Percentiles rank a stretch among this genome's conserved stretches.
Evolutionary conservation across 2,329 filamentous ascomycete genomes (phyloP).

Genomic region (Alternaria metachromatica): DNA sequence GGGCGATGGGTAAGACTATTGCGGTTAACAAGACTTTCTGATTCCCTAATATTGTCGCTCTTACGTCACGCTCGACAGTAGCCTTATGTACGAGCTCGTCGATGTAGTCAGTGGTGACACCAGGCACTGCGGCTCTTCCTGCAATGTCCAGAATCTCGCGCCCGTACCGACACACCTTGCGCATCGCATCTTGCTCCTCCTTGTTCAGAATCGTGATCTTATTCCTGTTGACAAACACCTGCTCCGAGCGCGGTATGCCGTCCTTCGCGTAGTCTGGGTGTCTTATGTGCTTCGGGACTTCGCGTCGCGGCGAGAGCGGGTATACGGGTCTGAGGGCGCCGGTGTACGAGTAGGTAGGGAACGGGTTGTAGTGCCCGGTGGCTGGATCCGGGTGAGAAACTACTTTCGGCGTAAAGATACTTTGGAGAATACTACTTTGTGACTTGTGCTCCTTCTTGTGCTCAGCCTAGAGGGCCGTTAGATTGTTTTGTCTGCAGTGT

Average conservation of each 20-base stretch:
- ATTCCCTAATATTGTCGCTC: constrained; percentile 39
- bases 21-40: constrained; percentile 17
- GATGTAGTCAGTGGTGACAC: constrained; percentile 93
- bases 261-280: constrained; percentile 88
- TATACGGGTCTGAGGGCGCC: constrained; percentile 86
- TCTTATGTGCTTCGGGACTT: constrained; percentile 78
- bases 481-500: constrained; percentile 17
- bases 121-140: constrained; percentile 81
- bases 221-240: constrained; percentile 71
- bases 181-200: constrained; percentile 85
- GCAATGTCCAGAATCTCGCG: constrained; percentile 94
- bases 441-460: constrained; percentile 88
- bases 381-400: constrained; percentile 91
- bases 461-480: constrained; percentile 63
- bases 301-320: constrained; percentile 47
- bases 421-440: constrained; percentile 76
- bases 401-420: constrained; percentile 77
- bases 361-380: constrained; percentile 89
- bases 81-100: constrained; percentile 96
- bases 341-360: constrained; percentile 83
- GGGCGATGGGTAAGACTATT: constrained; percentile 91
- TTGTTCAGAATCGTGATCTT: constrained; percentile 84
- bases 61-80: constrained; percentile 87
- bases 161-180: constrained; percentile 85
- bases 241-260: constrained; percentile 74